Conservation (phyloP, 306 rosid species). For the Prunus fruticosa region DNA sequence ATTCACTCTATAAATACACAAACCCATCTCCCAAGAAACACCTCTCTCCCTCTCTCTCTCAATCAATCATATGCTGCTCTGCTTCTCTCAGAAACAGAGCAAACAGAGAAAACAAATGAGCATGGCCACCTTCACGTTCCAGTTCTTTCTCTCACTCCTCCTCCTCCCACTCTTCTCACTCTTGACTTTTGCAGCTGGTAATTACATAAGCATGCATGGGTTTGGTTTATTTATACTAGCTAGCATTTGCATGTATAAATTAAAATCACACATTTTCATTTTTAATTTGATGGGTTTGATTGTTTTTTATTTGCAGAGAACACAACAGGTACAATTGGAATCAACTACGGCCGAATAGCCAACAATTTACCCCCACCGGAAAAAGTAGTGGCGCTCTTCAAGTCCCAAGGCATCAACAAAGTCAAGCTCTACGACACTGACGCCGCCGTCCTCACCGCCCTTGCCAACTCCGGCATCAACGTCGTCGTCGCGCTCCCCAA, state of each 20-base stretch:
- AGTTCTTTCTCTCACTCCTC: not conserved
- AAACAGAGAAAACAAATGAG: not conserved
- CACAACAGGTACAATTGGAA: conserved; percentile 46
- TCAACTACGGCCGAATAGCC: conserved; percentile 79
- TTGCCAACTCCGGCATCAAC: conserved; percentile 50
- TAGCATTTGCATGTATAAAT: not conserved
- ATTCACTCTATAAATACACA: conserved; percentile 34
- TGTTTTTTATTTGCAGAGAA: conserved; percentile 27
- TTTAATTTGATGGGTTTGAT: not conserved
- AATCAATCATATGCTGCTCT: conserved; percentile 21
- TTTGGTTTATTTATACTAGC: not conserved
- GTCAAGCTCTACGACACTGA: conserved; percentile 79
- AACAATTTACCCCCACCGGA: conserved; percentile 57
- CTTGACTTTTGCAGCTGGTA: conserved; percentile 42
- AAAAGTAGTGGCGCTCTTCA: conserved; percentile 59
- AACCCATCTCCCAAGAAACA: not conserved
- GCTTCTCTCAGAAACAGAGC: conserved; percentile 27
- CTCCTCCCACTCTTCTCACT: conserved; percentile 22
- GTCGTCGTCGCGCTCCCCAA: conserved; percentile 65
- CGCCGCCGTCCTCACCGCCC: conserved; percentile 52
- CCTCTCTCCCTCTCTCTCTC: not conserved
- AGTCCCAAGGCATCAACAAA: conserved; percentile 50
- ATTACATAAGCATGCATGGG: too few relatives aligned
- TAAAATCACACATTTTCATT: not conserved
- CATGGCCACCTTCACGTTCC: conserved; percentile 42